Evolutionary conservation across 1,139 yeast genomes (phyloP), one percentile per base, ranked within the genome.

Genomic region (Sugiyamaella paludigena): DNA sequence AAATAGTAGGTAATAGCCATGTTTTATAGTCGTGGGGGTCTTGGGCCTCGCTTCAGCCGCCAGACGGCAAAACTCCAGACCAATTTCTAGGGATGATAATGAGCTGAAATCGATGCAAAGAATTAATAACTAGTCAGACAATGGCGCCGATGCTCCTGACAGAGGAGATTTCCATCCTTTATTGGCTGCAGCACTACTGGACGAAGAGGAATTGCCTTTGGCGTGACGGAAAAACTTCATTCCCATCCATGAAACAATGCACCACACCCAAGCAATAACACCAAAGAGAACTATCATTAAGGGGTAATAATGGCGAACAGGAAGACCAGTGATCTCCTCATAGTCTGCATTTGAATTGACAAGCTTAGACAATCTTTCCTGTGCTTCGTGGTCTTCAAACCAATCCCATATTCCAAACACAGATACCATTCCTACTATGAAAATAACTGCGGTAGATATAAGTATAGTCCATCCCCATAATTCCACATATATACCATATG

Each of bases 151-250:
- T 26, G 24, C 24, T 19, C 24, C 5, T 19, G 3, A 19, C 5
- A 19, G 24, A 19, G 24, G 24, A 19, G 24, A 19, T 19, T 9
- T 30, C 29, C n/a, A n/a, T n/a, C n/a, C n/a, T n/a, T n/a, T n/a
- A n/a, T n/a, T n/a, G n/a, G 7, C 26, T 43, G 27, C 42, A 15
- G n/a, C 33, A 34, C 33, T 41, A 12, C 33, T 30, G 2, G 54
- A 53, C 9, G 24, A 19, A 5, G 24, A 19, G 24, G 24, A 19
- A 19, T 19, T 72, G 11, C 88, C 88, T 58, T 82, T 83, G 30
- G 91, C 83, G 62, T 85, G 92, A 42, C 88, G 69, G 65, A 85
- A 85, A 50, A 84, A 71, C 64, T 85, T 85, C 76, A 84, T 76
- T 30, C 92, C 89, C 53, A 82, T 73, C 94, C 94, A 85, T 6